Evolutionary conservation across 2,329 filamentous ascomycete species (phyloP), one percentile per base, ranked within the genome.

Genomic region (Lasiodiplodia theobromae): DNA sequence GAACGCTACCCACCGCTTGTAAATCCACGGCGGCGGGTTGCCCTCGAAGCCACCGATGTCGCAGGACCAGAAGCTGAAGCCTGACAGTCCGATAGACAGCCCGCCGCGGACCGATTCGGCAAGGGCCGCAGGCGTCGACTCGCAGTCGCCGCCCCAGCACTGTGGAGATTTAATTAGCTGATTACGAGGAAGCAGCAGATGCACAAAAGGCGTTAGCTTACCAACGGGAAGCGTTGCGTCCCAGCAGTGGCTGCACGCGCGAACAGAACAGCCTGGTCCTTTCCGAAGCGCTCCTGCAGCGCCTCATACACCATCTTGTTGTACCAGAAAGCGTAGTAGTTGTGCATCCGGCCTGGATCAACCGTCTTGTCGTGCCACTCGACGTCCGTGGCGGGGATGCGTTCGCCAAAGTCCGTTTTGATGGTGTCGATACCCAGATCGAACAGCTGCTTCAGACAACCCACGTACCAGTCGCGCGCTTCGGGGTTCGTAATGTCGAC

Each of bases 1-100:
- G 77, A 92, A 92, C n/a, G 89, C 89, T 6, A 92, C 89, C 91
- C 91, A 93, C 60, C 91, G 87, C 80, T 92, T 93, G 79, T 93
- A 93, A 73, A 93, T 86, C 81, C 88, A 89, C 0, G 87, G 88
- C 2, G 84, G 85, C 3, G 91, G 90, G 4, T 80, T 85, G 2
- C 91, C 91, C 74, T 93, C 91, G 72, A 93, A 92, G 0, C 89
- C 90, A 60, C 90, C 89, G 72, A 92, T 92, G 74, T 92, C 90
- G 71, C 87, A 88, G 40, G 87, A 88, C 89, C 89, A 92, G 79
- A 88, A 91, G 14, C 86, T 85, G 76, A 88, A 91, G 2, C 89
- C 89, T 54, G 85, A 88, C 1, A 92, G 80, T 16, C 88, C 87
- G 53, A 91, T 84, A 10, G 86, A 87, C 1, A 92, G 79, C 0